phyloP scores from a whole-genome alignment of 2,329 filamentous ascomycete species.

The Arthrobotrys iridis region DNA sequence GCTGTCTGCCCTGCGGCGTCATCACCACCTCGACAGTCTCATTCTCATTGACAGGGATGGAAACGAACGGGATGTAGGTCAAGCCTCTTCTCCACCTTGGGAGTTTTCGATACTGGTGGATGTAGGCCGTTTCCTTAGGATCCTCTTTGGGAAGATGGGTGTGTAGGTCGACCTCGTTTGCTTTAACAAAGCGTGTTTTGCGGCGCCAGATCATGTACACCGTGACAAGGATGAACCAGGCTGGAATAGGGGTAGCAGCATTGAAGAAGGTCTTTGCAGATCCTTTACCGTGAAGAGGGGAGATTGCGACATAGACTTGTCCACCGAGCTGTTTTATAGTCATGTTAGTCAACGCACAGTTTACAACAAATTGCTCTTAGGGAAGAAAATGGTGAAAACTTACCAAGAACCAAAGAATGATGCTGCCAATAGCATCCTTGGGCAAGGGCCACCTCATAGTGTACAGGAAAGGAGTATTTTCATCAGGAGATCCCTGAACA shows the following conservation, averaged over 20 bases:
- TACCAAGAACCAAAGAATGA: constrained; percentile 50
- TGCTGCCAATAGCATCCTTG: constrained; percentile 34
- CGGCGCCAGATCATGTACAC: constrained; percentile 29
- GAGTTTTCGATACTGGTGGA: constrained; percentile 41
- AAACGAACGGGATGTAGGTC: constrained; percentile 50
- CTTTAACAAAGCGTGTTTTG: constrained; percentile 17
- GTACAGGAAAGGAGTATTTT: constrained; percentile 43
- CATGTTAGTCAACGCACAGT: constrained; percentile 35
- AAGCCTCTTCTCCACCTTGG: constrained; percentile 38
- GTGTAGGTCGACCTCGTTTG: constrained; percentile 33
- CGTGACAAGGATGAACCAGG: constrained; percentile 37
- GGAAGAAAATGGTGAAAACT: constrained; percentile 2
- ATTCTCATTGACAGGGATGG: constrained; percentile 41
- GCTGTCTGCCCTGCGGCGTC: background rate
- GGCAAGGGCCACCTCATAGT: constrained; percentile 39
- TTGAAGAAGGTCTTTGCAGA: constrained; percentile 52
- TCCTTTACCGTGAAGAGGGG: constrained; percentile 34
- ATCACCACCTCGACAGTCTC: constrained; percentile 24
- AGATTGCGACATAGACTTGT: constrained; percentile 48
- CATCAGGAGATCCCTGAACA: constrained; percentile 39
- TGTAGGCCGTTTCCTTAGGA: constrained; percentile 46
- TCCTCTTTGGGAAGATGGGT: constrained; percentile 49
- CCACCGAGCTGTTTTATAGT: constrained; percentile 47
- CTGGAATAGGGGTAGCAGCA: constrained; percentile 42
- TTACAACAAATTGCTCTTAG: constrained; percentile 3